Evolutionary conservation across 2,329 filamentous ascomycete genomes (phyloP).

Genomic region (Neocucurbitaria cava): DNA sequence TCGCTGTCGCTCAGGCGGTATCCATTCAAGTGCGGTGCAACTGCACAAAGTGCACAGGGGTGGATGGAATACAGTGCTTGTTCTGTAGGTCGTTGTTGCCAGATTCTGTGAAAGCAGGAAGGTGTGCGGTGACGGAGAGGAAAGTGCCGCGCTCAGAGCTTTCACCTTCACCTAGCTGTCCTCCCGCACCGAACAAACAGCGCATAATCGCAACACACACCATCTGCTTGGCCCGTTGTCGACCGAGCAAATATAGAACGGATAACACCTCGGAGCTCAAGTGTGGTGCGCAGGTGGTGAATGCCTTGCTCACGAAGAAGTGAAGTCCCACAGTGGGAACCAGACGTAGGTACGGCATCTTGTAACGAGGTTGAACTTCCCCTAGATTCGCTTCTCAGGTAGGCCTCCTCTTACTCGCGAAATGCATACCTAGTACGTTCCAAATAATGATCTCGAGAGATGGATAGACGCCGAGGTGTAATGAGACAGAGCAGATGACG

Average conservation of each 20-base stretch:
- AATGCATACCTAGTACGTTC: too few relatives aligned
- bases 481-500: too few relatives aligned
- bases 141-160: not conserved
- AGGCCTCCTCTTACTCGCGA: too few relatives aligned
- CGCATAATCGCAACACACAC: not conserved
- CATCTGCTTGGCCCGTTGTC: not conserved
- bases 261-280: too few relatives aligned
- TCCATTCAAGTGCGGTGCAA: conserved; percentile 7
- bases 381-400: too few relatives aligned
- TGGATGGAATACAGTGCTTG: not conserved
- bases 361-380: too few relatives aligned
- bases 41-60: not conserved
- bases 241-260: not conserved
- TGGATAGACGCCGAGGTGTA: not conserved
- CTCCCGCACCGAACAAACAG: not conserved
- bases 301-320: too few relatives aligned
- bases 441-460: not conserved
- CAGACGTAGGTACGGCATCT: too few relatives aligned
- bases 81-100: not conserved
- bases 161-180: not conserved
- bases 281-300: too few relatives aligned
- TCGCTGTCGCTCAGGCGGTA: conserved; percentile 1
- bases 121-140: not conserved
- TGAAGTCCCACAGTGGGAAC: too few relatives aligned
- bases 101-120: not conserved